Evolutionary conservation across 371 early-diverging fungal genomes (phyloP).

Genomic region (Conidiobolus incongruus): DNA sequence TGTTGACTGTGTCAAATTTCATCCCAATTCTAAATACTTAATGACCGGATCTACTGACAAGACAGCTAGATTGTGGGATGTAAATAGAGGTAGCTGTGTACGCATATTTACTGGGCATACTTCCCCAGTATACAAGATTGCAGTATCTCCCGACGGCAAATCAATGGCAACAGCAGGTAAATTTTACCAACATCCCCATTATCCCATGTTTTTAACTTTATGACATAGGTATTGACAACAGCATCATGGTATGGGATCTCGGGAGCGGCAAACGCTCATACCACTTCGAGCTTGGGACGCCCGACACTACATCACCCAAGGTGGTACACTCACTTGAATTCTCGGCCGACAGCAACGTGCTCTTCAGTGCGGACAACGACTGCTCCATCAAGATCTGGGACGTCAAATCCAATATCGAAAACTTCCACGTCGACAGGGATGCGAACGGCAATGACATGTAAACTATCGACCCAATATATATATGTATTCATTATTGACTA

Average conservation of each 20-base stretch:
- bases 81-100: slow-evolving; percentile 79
- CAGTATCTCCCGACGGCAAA: slow-evolving; percentile 90
- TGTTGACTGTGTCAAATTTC: slow-evolving; percentile 92
- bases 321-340: slow-evolving; percentile 75
- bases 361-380: slow-evolving; percentile 84
- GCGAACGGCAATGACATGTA: too few relatives aligned
- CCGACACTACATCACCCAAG: too few relatives aligned
- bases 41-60: slow-evolving; percentile 90
- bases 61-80: slow-evolving; percentile 92
- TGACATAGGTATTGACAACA: slow-evolving; percentile 63
- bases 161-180: slow-evolving; percentile 82
- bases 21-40: slow-evolving; percentile 95
- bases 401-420: slow-evolving; percentile 31
- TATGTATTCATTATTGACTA: too few relatives aligned
- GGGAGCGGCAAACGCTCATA: slow-evolving; percentile 65
- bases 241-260: slow-evolving; percentile 93
- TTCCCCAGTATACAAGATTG: slow-evolving; percentile 66
- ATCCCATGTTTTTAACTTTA: too few relatives aligned
- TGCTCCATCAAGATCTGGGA: slow-evolving; percentile 92
- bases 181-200: too few relatives aligned
- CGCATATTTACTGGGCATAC: slow-evolving; percentile 86
- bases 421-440: neutral
- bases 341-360: slow-evolving; percentile 54
- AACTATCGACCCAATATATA: too few relatives aligned
- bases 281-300: slow-evolving; percentile 21